Evolutionary conservation across 2,329 filamentous ascomycete species (phyloP).

Genomic region (Podosphaera leucotricha): DNA sequence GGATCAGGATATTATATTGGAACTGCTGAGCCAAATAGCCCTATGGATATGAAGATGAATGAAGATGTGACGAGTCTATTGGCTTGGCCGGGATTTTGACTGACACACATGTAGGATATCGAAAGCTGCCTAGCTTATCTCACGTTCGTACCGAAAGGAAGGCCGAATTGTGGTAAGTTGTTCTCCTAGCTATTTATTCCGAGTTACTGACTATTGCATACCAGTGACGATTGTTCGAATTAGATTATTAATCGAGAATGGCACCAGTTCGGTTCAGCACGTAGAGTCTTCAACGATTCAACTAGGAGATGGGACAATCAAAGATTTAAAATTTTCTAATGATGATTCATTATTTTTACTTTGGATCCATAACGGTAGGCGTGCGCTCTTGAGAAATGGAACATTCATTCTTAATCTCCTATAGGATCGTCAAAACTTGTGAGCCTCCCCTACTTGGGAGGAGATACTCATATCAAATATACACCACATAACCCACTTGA

Average conservation of each 20-base stretch:
- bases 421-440: slow-evolving; percentile 9
- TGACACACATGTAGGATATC: slow-evolving; percentile 6
- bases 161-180: slow-evolving; percentile 7
- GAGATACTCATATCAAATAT: not conserved
- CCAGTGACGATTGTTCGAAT: slow-evolving; percentile 13
- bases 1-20: slow-evolving; percentile 22
- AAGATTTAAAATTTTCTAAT: slow-evolving; percentile 14
- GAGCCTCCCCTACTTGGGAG: slow-evolving; percentile 7
- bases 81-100: not conserved
- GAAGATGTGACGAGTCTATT: slow-evolving; percentile 6
- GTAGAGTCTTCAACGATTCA: slow-evolving; percentile 8
- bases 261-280: slow-evolving; percentile 11
- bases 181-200: not conserved
- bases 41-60: slow-evolving; percentile 12
- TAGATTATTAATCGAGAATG: slow-evolving; percentile 11
- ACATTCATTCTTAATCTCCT: not conserved
- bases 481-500: not conserved
- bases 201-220: not conserved
- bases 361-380: slow-evolving; percentile 12
- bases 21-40: slow-evolving; percentile 3
- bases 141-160: slow-evolving; percentile 10
- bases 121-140: slow-evolving; percentile 6
- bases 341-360: slow-evolving; percentile 11
- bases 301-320: slow-evolving; percentile 13
- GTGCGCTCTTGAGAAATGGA: not conserved